Evolutionary conservation across 2,329 filamentous ascomycete genomes (phyloP).

Genomic region (Scleromitrula shiraiana): DNA sequence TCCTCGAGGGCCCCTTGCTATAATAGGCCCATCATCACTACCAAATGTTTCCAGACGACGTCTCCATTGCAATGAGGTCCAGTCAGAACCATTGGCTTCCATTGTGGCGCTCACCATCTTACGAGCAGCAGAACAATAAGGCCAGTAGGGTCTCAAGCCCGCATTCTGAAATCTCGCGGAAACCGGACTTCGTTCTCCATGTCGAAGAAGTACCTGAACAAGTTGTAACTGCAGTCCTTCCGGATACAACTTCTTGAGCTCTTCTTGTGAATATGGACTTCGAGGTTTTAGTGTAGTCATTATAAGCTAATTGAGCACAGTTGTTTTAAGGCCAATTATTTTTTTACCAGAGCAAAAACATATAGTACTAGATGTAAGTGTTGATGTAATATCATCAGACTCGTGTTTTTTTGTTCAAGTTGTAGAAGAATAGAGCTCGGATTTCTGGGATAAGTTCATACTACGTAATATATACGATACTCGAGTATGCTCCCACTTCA

Average conservation of each 20-base stretch:
- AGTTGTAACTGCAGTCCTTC: conserved; percentile 71
- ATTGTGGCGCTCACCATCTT: conserved; percentile 59
- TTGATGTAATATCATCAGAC: no score
- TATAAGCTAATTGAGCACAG: no score
- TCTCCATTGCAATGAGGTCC: conserved; percentile 43
- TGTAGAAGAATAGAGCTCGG: no score
- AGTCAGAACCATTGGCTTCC: conserved; percentile 36
- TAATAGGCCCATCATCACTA: conserved; percentile 56
- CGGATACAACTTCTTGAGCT: conserved; percentile 78
- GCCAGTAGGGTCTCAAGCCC: conserved; percentile 66
- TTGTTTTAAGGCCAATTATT: no score
- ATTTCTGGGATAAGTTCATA: no score
- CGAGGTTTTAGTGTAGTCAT: conserved; percentile 78
- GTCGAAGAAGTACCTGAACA: conserved; percentile 78
- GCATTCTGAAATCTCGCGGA: conserved; percentile 80
- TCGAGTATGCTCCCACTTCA: no score
- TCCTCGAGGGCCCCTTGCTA: conserved; percentile 59
- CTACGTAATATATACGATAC: no score
- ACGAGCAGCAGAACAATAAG: conserved; percentile 75
- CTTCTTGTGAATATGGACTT: conserved; percentile 68
- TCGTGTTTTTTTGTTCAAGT: no score
- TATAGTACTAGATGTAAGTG: no score
- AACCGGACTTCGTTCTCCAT: conserved; percentile 78
- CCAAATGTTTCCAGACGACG: conserved; percentile 80
- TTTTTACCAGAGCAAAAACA: no score